Conservation (phyloP, 139 green algal species). For the Chlamydomonas eustigma region DNA sequence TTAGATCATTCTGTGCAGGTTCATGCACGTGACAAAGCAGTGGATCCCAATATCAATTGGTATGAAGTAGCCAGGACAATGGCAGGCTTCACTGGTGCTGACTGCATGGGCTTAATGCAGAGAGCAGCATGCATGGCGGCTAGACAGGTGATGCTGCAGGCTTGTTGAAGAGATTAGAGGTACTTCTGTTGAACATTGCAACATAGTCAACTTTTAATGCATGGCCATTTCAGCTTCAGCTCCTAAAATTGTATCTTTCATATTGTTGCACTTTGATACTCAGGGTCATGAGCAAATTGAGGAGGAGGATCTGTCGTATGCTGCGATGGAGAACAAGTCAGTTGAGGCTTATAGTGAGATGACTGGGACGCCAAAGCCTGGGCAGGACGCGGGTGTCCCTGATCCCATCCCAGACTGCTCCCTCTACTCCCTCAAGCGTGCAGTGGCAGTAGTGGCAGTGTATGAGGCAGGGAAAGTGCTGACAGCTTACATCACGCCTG, state of each 20-base stretch:
- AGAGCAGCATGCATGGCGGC: conserved; percentile 72
- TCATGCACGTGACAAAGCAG: conserved; percentile 76
- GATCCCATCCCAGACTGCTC: conserved; percentile 33
- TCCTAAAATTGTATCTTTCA: no score
- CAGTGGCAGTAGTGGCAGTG: conserved; percentile 61
- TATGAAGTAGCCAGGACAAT: conserved; percentile 73
- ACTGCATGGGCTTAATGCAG: conserved; percentile 93
- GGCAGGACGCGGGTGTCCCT: conserved; percentile 1
- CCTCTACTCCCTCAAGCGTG: conserved; percentile 40
- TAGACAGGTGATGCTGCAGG: conserved; percentile 64
- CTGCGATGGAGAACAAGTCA: conserved; percentile 78
- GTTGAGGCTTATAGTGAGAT: conserved; percentile 41
- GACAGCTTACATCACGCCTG: conserved; percentile 73
- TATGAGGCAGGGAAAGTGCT: conserved; percentile 85
- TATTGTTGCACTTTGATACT: no score
- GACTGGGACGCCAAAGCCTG: not conserved
- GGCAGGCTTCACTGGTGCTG: conserved; percentile 84
- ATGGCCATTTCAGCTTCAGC: no score
- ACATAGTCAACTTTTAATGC: no score
- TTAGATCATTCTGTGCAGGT: conserved; percentile 54
- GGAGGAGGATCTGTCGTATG: conserved; percentile 78
- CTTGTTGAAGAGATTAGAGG: conserved; percentile 78
- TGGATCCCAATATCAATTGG: conserved; percentile 75
- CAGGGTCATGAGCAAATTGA: conserved; percentile 60
- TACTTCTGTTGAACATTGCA: not conserved